A percentile compares a stretch with the other conserved stretches of the same genome.
phyloP scores from a whole-genome alignment of 352 stramenopile species.

The Phytophthora fragariae region DNA sequence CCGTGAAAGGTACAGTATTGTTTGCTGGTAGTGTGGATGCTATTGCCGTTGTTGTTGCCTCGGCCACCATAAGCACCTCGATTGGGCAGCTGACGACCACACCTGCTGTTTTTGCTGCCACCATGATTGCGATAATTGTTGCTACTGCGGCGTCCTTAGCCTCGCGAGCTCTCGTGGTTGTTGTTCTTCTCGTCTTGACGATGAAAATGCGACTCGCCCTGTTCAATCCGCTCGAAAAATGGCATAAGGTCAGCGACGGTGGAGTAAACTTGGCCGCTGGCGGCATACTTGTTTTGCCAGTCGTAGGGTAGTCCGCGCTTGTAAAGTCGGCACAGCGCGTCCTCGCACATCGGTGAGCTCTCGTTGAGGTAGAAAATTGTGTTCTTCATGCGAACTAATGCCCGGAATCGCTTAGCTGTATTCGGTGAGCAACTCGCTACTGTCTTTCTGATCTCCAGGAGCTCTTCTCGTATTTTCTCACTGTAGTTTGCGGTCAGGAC shows the following conservation, averaged over 20 bases:
- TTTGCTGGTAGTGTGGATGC: too few relatives aligned
- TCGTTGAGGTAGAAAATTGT: background rate
- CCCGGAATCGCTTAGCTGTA: background rate
- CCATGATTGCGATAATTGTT: too few relatives aligned
- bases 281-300: slow-evolving; percentile 9
- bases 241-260: slow-evolving; percentile 5
- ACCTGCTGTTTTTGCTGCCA: too few relatives aligned
- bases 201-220: background rate
- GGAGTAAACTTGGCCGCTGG: slow-evolving; percentile 8
- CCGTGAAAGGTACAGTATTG: too few relatives aligned
- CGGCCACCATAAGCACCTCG: too few relatives aligned
- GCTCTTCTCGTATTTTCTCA: background rate
- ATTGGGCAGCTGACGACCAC: too few relatives aligned
- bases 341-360: background rate
- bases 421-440: background rate
- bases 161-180: too few relatives aligned
- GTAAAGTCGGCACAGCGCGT: slow-evolving; percentile 2
- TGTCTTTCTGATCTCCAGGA: background rate
- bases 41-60: too few relatives aligned
- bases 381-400: background rate
- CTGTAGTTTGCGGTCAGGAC: background rate
- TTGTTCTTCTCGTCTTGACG: too few relatives aligned
- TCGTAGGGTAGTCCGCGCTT: slow-evolving; percentile 15
- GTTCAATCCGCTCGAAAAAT: slow-evolving; percentile 4
- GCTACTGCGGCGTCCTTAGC: too few relatives aligned